Conservation (phyloP, 441 rosid genomes). For the Omphalea diandra region DNA sequence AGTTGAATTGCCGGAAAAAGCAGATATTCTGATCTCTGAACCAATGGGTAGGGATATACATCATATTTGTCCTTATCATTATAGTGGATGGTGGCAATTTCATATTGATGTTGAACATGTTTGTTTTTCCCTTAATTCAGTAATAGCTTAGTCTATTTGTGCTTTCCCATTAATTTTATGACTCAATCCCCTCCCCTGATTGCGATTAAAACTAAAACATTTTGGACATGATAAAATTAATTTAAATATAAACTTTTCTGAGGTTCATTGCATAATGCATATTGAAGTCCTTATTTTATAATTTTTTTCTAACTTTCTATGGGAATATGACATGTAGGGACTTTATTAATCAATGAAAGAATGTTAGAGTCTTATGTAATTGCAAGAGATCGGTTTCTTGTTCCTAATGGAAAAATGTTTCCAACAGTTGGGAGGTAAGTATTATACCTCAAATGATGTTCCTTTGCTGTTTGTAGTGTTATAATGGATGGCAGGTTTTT, state of each 20-base stretch:
- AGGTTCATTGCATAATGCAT: not conserved
- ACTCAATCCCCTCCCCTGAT: not conserved
- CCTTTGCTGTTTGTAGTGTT: too few relatives aligned
- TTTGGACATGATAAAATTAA: slow-evolving; percentile 11
- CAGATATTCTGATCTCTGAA: slow-evolving; percentile 93
- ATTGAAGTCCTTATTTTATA: not conserved
- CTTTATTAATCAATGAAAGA: slow-evolving; percentile 88
- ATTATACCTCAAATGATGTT: not conserved
- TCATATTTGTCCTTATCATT: slow-evolving; percentile 17
- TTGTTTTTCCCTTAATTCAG: not conserved
- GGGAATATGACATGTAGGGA: slow-evolving; percentile 48
- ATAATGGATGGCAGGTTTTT: not conserved
- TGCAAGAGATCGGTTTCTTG: slow-evolving; percentile 92
- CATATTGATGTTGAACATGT: not conserved
- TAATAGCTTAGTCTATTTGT: not conserved
- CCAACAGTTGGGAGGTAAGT: slow-evolving; percentile 84
- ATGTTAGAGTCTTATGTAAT: slow-evolving; percentile 95
- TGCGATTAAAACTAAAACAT: not conserved
- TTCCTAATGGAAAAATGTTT: slow-evolving; percentile 84
- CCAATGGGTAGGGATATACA: slow-evolving; percentile 74
- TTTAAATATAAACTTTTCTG: slow-evolving; percentile 1
- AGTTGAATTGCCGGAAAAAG: slow-evolving; percentile 90
- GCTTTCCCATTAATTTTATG: not conserved
- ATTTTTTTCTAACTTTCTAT: slow-evolving; percentile 1
- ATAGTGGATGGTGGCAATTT: slow-evolving; percentile 6